Evolutionary conservation across 768 basidiomycete genomes (phyloP).

Genomic region (Coprinellus aureogranulatus): DNA sequence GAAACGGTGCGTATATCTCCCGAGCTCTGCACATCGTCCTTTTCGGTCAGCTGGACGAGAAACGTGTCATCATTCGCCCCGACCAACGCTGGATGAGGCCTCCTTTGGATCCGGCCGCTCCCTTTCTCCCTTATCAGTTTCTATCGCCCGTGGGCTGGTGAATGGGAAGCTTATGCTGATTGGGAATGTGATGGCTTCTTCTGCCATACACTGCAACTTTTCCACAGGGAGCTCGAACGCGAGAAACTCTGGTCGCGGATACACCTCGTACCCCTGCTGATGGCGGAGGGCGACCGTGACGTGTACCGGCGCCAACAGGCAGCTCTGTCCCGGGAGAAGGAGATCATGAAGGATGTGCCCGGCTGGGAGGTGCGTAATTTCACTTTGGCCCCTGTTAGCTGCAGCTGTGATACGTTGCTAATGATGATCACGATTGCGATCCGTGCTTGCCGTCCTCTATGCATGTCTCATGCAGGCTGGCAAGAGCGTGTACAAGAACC

Average conservation of each 20-base stretch:
- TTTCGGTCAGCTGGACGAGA: slow-evolving; percentile 57
- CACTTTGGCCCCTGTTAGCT: not conserved
- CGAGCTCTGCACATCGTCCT: slow-evolving; percentile 8
- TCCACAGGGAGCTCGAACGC: slow-evolving; percentile 81
- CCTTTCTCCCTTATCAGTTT: slow-evolving; percentile 40
- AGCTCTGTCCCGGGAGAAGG: slow-evolving; percentile 73
- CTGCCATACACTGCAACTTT: slow-evolving; percentile 36
- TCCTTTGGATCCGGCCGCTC: slow-evolving; percentile 61
- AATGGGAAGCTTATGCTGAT: slow-evolving; percentile 41
- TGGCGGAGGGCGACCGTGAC: slow-evolving; percentile 94
- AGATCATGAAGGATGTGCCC: slow-evolving; percentile 92
- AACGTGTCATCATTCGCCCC: slow-evolving; percentile 62
- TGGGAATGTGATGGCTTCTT: slow-evolving; percentile 32
- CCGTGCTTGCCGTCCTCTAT: slow-evolving; percentile 17
- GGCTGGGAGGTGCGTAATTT: slow-evolving; percentile 83
- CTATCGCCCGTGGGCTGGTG: slow-evolving; percentile 14
- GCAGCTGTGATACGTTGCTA: slow-evolving; percentile 11
- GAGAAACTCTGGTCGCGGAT: slow-evolving; percentile 96
- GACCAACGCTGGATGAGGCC: slow-evolving; percentile 72
- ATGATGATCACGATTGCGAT: slow-evolving; percentile 21
- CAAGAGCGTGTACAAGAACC: slow-evolving; percentile 81
- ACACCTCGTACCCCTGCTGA: slow-evolving; percentile 85
- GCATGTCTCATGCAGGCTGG: slow-evolving; percentile 55
- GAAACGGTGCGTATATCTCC: slow-evolving; percentile 67
- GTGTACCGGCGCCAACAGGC: slow-evolving; percentile 78